These are phyloP conservation scores for Talaromyces verruculosus DNA, from an alignment of 2,329 filamentous ascomycete genomes.

Conservation along the genomic window DNA sequence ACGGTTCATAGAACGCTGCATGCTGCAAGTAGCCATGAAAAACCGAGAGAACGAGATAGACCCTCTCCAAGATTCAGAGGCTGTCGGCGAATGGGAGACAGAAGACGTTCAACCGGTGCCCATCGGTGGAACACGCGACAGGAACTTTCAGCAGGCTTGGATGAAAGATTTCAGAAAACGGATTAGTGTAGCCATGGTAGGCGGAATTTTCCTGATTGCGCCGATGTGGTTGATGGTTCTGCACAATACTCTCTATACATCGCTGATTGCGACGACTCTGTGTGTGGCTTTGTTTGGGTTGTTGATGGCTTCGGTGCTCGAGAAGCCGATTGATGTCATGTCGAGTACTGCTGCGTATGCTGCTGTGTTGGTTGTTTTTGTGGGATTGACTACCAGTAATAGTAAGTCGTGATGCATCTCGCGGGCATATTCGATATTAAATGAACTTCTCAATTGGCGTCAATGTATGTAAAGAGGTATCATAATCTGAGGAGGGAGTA, in stretches of 20 bases:
- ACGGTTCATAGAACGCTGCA: background rate
- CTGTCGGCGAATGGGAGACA: background rate
- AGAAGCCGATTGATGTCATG: conserved; percentile 7
- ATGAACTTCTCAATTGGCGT: background rate
- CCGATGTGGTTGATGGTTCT: background rate
- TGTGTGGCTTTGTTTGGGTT: background rate
- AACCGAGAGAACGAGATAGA: background rate
- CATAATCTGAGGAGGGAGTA: background rate
- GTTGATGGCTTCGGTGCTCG: background rate
- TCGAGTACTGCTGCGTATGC: conserved; percentile 3
- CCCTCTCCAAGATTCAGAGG: background rate
- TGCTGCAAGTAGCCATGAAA: background rate
- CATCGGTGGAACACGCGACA: background rate
- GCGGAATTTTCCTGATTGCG: background rate
- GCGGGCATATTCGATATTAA: background rate
- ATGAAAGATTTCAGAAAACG: background rate
- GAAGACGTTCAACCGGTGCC: background rate
- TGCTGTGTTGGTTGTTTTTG: conserved; percentile 3
- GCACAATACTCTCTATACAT: background rate
- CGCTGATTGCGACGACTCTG: background rate
- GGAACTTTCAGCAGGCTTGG: background rate
- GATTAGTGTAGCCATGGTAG: background rate
- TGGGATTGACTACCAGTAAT: background rate
- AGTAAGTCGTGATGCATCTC: background rate
- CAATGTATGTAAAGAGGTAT: background rate